Evolutionary conservation across 257 asterid genomes (phyloP), one percentile per base, ranked within the genome.

Genomic region (Gentiana straminea): DNA sequence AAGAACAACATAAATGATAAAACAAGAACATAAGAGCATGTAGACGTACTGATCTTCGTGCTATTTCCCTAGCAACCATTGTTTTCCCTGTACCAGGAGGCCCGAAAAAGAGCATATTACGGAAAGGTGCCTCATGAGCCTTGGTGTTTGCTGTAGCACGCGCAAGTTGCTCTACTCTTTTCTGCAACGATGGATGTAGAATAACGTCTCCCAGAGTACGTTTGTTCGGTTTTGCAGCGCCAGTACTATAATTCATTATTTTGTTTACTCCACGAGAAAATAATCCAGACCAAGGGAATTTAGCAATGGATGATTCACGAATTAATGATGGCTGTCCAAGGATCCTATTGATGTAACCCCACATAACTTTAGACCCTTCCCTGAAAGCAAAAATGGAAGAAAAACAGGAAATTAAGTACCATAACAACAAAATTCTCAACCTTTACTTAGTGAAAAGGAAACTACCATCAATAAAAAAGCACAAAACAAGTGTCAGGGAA

Each of bases 41-140:
- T 13, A 54, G 47, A 8, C 12, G 10, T 87, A 92, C 98, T 94
- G 95, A 92, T 79, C 79, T 92, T 80, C 91, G 80, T 49, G 98
- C 97, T 15, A 92, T 92, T 73, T 88, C 95, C 79, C 89, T 81
- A 13, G 98, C 98, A 55, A 92, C 98, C 95, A 92, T 85, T 51
- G 98, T 92, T 80, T 92, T 92, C 35, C 98, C 98, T 5, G 98
- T 92, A 61, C 98, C 98, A 59, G 98, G 98, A 69, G 94, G 94
- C 33, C 98, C 98, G 67, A 88, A 88, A 67, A 92, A 92, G 55
- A 92, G 93, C 97, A 92, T 85, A 76, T 92, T 92, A 59, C 98
- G 84, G 49, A 92, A 92, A 8, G 98, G 97, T 53, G 98, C 98
- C 84, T 81, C 84, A 69, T 92, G 92, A 67, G 70, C 67, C 70